Evolutionary conservation across 805 yeast genomes (phyloP), one percentile per base, ranked within the genome.

Genomic region (Saturnispora zaruensis): DNA sequence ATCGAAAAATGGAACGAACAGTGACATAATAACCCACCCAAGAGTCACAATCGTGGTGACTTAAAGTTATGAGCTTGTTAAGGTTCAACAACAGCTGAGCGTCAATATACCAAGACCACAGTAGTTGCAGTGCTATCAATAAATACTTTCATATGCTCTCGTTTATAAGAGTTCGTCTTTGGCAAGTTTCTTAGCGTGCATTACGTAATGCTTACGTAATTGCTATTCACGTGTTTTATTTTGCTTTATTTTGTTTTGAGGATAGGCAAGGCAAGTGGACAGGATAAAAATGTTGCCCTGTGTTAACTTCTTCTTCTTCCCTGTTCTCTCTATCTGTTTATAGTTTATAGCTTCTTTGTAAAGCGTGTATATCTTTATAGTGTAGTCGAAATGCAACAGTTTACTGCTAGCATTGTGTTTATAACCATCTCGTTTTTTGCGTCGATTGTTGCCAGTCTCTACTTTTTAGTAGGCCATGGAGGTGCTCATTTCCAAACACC

Each of bases 401-500:
- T 55, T 13, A 46, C 51, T 8, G 57, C 57, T 11, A 60, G 57
- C 18, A 62, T 74, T 59, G 66, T 73, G 40, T 59, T 78, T 13
- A 73, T 82, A 20, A 67, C 78, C 28, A 60, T 75, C 14, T 74
- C 89, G 6, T 76, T 78, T 59, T 70, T 68, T 3, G 70, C 84
- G 26, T 73, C 89, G 2, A 65, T 73, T 7, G 76, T 76, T 57
- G 84, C 81, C 34, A 20, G 47, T 3, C 73, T 78, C 53, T 55
- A 80, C 51, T 72, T 77, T 51, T 78, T 79, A 62, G 71, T 79
- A 34, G 72, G 79, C 49, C 70, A 75, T 41, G 73, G 74, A 16
- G 69, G 67, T 33, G 66, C 56, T 6, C 67, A 72, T 45, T 69
- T 72, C 45, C 66, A 74, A 54, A 87, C 93, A 3, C 93, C 95